phyloP scores from a whole-genome alignment of 371 early-diverging fungal genomes.

The Mortierella sp. region DNA sequence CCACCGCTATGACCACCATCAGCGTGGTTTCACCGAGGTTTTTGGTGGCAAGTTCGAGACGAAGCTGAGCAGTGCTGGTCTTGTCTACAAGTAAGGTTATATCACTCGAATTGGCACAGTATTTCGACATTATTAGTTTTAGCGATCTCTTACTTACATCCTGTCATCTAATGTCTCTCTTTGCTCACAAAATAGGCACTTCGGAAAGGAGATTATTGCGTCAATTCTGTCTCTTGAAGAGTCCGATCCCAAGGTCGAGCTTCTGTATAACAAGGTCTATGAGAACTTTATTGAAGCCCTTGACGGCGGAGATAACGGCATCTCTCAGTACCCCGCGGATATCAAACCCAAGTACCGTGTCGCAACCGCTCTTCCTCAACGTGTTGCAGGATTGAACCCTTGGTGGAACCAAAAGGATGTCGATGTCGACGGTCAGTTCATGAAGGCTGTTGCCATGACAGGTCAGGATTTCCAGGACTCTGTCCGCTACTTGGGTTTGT shows the following conservation, averaged over 20 bases:
- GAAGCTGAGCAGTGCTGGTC: constrained; percentile 93
- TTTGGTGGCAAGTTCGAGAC: constrained; percentile 83
- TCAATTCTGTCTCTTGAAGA: constrained; percentile 64
- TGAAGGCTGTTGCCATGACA: constrained; percentile 79
- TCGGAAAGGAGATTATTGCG: constrained; percentile 85
- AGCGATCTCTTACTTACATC: too few species aligned
- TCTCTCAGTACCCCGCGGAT: constrained; percentile 83
- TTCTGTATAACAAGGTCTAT: constrained; percentile 85
- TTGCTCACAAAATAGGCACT: constrained; percentile 67
- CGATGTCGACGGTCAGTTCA: constrained; percentile 80
- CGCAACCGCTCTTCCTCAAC: constrained; percentile 79
- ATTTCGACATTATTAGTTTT: too few species aligned
- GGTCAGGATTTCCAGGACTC: constrained; percentile 81
- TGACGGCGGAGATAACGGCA: constrained; percentile 93
- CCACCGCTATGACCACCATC: constrained; percentile 97
- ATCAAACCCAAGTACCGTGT: constrained; percentile 86
- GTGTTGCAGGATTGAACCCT: constrained; percentile 91
- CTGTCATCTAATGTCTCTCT: background rate
- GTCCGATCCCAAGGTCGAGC: constrained; percentile 66
- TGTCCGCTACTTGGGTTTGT: constrained; percentile 70
- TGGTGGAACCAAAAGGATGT: constrained; percentile 88
- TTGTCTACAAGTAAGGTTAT: constrained; percentile 81
- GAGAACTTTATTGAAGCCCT: constrained; percentile 84
- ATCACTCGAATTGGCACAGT: too few species aligned
- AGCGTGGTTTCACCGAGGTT: constrained; percentile 93